Conservation (phyloP, 257 asterid species). For the Eustoma russellianum region DNA sequence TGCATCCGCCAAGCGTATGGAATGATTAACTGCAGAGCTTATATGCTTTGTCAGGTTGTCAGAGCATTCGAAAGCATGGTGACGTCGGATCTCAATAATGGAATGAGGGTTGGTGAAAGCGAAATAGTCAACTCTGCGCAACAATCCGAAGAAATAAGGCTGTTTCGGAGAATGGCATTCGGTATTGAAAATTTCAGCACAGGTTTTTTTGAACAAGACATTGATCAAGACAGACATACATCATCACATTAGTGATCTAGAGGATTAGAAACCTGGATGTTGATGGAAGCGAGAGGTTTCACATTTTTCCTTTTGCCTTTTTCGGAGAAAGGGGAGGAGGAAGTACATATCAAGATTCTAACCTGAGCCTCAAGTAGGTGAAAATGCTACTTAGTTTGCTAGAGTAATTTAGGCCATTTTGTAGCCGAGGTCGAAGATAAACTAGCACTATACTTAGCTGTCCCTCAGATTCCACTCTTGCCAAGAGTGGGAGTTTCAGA, state of each 20-base stretch:
- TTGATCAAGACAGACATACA: constrained; percentile 30
- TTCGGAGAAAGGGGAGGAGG: too few relatives aligned
- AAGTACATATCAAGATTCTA: too few relatives aligned
- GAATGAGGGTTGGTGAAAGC: constrained; percentile 89
- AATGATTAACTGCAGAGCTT: background rate
- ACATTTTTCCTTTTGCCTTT: background rate
- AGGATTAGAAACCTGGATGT: constrained; percentile 10
- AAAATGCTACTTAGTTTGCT: too few relatives aligned
- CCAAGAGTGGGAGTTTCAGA: constrained; percentile 7
- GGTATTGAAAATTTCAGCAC: constrained; percentile 33
- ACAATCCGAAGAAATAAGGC: constrained; percentile 77
- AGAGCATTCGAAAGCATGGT: constrained; percentile 71
- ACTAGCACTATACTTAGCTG: background rate
- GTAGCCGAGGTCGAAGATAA: too few relatives aligned
- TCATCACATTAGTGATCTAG: constrained; percentile 9
- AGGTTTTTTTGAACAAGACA: constrained; percentile 64
- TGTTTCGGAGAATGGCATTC: constrained; percentile 82
- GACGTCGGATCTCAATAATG: constrained; percentile 62
- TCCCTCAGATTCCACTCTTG: constrained; percentile 3
- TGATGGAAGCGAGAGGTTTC: constrained; percentile 8
- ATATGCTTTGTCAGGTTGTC: constrained; percentile 42
- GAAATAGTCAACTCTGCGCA: constrained; percentile 57
- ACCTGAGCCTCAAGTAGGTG: too few relatives aligned
- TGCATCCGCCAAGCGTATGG: too few relatives aligned
- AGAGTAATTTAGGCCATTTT: too few relatives aligned